Conservation (phyloP, 305 asterid species). For the Lippia alba region DNA sequence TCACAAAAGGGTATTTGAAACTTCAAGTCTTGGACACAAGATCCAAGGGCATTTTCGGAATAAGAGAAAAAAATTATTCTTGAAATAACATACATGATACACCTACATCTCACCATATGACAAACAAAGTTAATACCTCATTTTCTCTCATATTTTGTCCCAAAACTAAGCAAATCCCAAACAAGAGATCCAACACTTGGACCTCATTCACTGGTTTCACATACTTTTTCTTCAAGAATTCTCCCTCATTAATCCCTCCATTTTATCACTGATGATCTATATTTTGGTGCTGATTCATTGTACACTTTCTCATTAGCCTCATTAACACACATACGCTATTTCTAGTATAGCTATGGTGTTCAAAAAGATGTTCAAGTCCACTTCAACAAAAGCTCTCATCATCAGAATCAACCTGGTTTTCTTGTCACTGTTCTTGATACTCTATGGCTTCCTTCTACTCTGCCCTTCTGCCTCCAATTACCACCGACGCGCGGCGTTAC, state of each 20-base stretch:
- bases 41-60: constrained; percentile 25
- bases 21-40: constrained; percentile 43
- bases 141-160: constrained; percentile 40
- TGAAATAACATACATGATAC: constrained; percentile 29
- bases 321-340: constrained; percentile 13
- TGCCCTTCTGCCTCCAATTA: constrained; percentile 55
- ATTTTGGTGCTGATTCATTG: constrained; percentile 4
- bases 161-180: constrained; percentile 42
- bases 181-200: constrained; percentile 42
- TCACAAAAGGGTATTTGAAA: constrained; percentile 27
- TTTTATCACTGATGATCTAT: constrained; percentile 17
- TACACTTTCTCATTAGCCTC: constrained; percentile 26
- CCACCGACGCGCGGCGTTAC: constrained; percentile 46
- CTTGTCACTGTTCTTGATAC: constrained; percentile 52
- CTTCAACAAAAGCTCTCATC: constrained; percentile 56
- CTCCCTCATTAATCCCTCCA: constrained; percentile 11
- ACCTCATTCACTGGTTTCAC: constrained; percentile 33
- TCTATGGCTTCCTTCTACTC: constrained; percentile 51
- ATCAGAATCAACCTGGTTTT: constrained; percentile 58
- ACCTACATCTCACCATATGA: background rate
- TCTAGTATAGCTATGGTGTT: constrained; percentile 36
- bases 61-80: background rate
- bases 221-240: constrained; percentile 8
- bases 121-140: constrained; percentile 35
- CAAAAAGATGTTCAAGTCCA: constrained; percentile 49